A percentile compares a stretch with the other conserved stretches of the same genome.
These are phyloP conservation scores for Podila horticola DNA, from an alignment of 192 early-diverging fungal species.

Conservation along the genomic window DNA sequence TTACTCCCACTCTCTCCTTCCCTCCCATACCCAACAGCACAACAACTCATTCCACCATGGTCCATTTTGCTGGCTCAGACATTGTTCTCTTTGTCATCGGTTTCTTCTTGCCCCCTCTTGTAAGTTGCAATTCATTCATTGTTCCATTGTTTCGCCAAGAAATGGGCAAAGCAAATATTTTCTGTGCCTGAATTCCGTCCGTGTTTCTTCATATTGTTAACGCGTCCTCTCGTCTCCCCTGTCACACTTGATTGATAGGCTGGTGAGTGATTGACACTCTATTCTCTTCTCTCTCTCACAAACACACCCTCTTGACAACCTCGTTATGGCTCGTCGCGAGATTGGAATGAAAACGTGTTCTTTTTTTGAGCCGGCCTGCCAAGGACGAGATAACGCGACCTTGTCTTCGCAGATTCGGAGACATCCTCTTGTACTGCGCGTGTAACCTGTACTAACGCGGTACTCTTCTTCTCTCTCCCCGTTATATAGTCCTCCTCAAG, in stretches of 20 bases:
- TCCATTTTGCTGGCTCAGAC: slow-evolving; percentile 54
- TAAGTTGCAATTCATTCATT: slow-evolving; percentile 8
- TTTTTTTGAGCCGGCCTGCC: background rate
- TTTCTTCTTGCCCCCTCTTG: slow-evolving; percentile 60
- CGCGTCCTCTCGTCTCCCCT: background rate
- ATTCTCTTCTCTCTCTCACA: too few species aligned
- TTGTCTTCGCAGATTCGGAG: too few species aligned
- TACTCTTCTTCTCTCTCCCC: background rate
- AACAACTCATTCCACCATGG: slow-evolving; percentile 6
- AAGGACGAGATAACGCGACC: too few species aligned
- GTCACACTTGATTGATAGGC: background rate
- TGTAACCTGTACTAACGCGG: background rate
- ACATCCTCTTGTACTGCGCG: background rate
- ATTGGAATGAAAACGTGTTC: background rate
- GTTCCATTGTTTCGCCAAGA: background rate
- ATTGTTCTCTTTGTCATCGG: slow-evolving; percentile 61
- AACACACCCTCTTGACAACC: too few species aligned
- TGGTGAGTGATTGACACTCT: slow-evolving; percentile 9
- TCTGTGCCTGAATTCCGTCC: background rate
- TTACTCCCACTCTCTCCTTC: background rate
- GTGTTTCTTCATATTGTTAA: background rate
- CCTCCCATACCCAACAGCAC: background rate
- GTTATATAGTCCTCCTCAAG: slow-evolving; percentile 28
- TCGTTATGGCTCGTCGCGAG: background rate
- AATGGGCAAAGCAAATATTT: too few species aligned